phyloP scores from a whole-genome alignment of 768 basidiomycete species.

The Mycena haematopus region DNA sequence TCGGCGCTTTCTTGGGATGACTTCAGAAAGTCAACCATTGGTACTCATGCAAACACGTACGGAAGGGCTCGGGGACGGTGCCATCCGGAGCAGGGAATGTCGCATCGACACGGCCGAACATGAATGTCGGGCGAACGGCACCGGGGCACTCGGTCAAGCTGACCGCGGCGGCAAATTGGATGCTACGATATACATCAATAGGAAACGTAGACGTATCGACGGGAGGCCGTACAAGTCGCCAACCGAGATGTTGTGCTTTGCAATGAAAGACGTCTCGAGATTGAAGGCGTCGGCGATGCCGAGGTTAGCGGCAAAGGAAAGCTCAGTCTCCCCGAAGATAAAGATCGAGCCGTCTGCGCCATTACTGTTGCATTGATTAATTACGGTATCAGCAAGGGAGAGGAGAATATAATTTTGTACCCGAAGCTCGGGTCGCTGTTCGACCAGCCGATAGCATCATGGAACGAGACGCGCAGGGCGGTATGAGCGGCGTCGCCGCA shows the following conservation, averaged over 20 bases:
- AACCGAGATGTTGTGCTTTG: conserved; percentile 35
- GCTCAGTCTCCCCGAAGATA: conserved; percentile 41
- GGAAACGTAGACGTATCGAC: too few relatives aligned
- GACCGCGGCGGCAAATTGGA: conserved; percentile 36
- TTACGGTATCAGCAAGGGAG: too few relatives aligned
- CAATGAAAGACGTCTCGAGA: conserved; percentile 36
- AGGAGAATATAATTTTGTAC: conserved; percentile 7
- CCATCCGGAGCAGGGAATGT: conserved; percentile 27
- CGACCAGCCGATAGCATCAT: conserved; percentile 30
- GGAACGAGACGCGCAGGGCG: conserved; percentile 20
- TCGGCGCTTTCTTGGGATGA: conserved; percentile 26
- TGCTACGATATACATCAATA: conserved; percentile 27
- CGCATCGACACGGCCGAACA: conserved; percentile 35
- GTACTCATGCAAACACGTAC: too few relatives aligned
- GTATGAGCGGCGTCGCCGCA: conserved; percentile 19
- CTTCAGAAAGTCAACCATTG: too few relatives aligned
- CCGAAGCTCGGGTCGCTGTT: neutral
- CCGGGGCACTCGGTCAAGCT: neutral
- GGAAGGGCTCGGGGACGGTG: conserved; percentile 31
- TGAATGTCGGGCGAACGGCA: conserved; percentile 39
- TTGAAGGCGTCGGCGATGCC: conserved; percentile 42
- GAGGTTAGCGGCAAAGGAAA: conserved; percentile 41
- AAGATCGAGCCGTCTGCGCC: conserved; percentile 47
- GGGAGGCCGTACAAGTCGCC: conserved; percentile 42
- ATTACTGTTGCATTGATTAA: too few relatives aligned